These are phyloP conservation scores for Rhazya stricta DNA, from an alignment of 257 asterid species.

Conservation along the genomic window DNA sequence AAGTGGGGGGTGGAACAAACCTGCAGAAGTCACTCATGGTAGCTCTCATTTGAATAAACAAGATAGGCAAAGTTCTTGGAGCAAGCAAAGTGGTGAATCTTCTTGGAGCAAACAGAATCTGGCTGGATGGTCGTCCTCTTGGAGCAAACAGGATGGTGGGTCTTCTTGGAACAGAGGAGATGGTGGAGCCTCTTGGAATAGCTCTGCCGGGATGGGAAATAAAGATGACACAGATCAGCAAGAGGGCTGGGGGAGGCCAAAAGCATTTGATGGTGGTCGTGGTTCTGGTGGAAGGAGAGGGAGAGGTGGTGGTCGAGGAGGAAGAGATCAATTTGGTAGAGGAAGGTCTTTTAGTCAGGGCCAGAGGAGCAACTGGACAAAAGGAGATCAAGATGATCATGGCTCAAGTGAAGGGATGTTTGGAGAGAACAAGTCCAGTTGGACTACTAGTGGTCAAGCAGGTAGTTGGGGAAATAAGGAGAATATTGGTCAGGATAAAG, in stretches of 20 bases:
- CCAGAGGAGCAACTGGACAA: conserved; percentile 35
- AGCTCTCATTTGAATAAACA: conserved; percentile 14
- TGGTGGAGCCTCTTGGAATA: conserved; percentile 28
- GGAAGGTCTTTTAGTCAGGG: conserved; percentile 53
- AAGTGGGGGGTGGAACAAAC: conserved; percentile 15
- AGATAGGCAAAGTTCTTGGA: conserved; percentile 16
- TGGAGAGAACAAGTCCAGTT: conserved; percentile 28
- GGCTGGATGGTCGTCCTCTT: conserved; percentile 20
- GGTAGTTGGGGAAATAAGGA: conserved; percentile 30
- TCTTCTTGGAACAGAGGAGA: conserved; percentile 24
- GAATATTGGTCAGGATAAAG: conserved; percentile 28
- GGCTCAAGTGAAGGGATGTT: conserved; percentile 19
- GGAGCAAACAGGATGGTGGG: conserved; percentile 25
- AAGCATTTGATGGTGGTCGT: conserved; percentile 41
- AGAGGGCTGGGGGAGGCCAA: conserved; percentile 36
- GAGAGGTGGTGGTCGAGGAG: conserved; percentile 43
- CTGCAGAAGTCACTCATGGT: conserved; percentile 1
- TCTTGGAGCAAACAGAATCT: conserved; percentile 22
- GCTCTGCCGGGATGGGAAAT: conserved; percentile 19
- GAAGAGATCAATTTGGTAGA: conserved; percentile 46
- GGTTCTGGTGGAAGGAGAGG: conserved; percentile 56
- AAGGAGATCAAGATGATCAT: conserved; percentile 22
- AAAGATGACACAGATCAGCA: conserved; percentile 28
- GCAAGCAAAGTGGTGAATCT: conserved; percentile 33
- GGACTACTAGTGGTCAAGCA: conserved; percentile 10